Conservation (phyloP, 1,284 basidiomycete genomes). For the Cryptococcus sp. region DNA sequence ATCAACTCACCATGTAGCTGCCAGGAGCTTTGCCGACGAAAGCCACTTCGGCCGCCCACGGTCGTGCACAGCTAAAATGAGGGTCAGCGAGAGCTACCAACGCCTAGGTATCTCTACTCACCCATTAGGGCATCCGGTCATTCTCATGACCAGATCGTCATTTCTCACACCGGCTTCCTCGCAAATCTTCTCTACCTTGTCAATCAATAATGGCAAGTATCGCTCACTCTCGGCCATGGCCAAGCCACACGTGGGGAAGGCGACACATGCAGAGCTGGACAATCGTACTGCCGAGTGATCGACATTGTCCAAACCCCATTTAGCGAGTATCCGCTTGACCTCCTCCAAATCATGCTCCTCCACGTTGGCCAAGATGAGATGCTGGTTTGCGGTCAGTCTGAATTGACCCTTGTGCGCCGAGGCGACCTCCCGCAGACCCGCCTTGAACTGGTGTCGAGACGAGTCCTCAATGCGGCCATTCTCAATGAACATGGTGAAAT, state of each 20-base stretch:
- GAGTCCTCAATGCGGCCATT: constrained; percentile 96
- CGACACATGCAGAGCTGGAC: constrained; percentile 90
- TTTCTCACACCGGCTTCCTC: constrained; percentile 89
- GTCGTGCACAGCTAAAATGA: constrained; percentile 69
- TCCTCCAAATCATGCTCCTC: constrained; percentile 67
- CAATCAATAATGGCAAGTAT: constrained; percentile 91
- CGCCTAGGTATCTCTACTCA: constrained; percentile 16
- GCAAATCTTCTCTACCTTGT: constrained; percentile 93
- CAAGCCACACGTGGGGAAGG: constrained; percentile 94
- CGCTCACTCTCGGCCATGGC: constrained; percentile 95
- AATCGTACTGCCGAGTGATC: constrained; percentile 77
- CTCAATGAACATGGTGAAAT: constrained; percentile 94
- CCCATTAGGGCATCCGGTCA: constrained; percentile 93
- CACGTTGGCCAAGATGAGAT: constrained; percentile 86
- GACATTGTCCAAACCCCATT: constrained; percentile 91
- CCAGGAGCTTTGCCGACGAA: constrained; percentile 97
- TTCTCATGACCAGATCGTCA: constrained; percentile 95
- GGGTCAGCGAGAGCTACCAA: neutral
- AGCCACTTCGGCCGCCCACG: constrained; percentile 94
- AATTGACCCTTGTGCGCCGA: constrained; percentile 91
- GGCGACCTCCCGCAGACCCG: constrained; percentile 87
- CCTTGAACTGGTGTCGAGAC: constrained; percentile 87
- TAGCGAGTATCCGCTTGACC: constrained; percentile 76
- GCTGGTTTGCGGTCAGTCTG: constrained; percentile 93
- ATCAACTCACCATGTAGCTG: constrained; percentile 63